Evolutionary conservation across 1,139 yeast species (phyloP).

Genomic region (Pneumocystis oryctolagi): DNA sequence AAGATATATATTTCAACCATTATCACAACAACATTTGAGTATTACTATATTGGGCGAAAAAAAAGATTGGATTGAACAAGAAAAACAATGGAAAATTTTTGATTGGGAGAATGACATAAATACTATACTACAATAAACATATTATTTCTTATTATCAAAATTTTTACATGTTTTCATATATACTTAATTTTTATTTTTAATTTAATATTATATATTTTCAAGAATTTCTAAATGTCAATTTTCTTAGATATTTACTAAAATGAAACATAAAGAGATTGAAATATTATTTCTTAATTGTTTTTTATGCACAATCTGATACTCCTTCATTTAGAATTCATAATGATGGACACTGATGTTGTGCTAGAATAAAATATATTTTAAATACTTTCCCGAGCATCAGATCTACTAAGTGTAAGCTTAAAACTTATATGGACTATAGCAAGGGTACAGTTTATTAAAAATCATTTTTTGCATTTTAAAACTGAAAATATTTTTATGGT

Average conservation of each 20-base stretch:
- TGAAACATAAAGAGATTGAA: not conserved
- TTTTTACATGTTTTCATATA: not conserved
- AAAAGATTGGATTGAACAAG: conserved; percentile 11
- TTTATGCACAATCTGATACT: not conserved
- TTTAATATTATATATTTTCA: not conserved
- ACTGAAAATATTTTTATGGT: not conserved
- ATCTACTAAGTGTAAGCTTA: not conserved
- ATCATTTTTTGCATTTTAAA: not conserved
- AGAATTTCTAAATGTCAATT: not conserved
- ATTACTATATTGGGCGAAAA: conserved; percentile 15
- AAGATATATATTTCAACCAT: conserved; percentile 34
- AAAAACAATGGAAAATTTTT: conserved; percentile 12
- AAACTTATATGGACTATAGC: not conserved
- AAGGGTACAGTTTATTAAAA: not conserved
- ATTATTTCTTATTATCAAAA: not conserved
- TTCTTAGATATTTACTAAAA: not conserved
- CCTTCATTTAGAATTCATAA: not conserved
- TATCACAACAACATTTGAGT: conserved; percentile 8
- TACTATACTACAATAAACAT: not conserved
- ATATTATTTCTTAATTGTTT: not conserved
- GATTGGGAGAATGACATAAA: conserved; percentile 3
- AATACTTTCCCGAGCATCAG: not conserved
- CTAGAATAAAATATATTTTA: not conserved
- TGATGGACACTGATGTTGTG: conserved; percentile 1
- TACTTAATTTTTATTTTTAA: not conserved